phyloP scores from a whole-genome alignment of 768 basidiomycete genomes.

The Lentinula boryana region DNA sequence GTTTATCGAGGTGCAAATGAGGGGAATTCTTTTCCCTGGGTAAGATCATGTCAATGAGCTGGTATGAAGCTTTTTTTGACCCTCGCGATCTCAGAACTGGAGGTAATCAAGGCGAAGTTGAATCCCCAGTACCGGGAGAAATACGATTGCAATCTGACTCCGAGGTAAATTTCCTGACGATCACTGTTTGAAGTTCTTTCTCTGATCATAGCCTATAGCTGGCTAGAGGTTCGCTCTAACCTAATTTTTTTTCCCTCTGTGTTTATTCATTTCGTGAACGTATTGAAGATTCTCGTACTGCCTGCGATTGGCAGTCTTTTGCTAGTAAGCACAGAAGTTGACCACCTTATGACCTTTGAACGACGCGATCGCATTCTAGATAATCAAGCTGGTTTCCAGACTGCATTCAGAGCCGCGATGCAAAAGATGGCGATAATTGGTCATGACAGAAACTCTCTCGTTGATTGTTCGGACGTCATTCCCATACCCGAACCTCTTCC shows the following conservation, averaged over 20 bases:
- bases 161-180: neutral
- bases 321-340: conserved; percentile 16
- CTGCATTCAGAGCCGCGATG: conserved; percentile 35
- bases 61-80: neutral
- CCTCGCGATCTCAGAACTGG: neutral
- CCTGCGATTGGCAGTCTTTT: conserved; percentile 42
- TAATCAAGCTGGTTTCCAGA: conserved; percentile 27
- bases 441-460: conserved; percentile 26
- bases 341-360: neutral
- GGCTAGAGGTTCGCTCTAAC: neutral
- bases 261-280: neutral
- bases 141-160: conserved; percentile 15
- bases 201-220: neutral
- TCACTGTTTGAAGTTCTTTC: neutral
- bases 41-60: conserved; percentile 4
- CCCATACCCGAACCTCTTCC: conserved; percentile 21
- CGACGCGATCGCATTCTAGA: neutral
- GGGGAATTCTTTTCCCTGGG: conserved; percentile 37
- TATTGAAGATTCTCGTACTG: conserved; percentile 31
- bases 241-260: neutral
- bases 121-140: conserved; percentile 12
- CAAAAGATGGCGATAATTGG: conserved; percentile 36
- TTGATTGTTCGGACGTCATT: conserved; percentile 42
- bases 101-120: conserved; percentile 11
- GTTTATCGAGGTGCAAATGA: conserved; percentile 39